Evolutionary conservation across 805 yeast genomes (phyloP).

Genomic region (Jamesozyma lodderae): DNA sequence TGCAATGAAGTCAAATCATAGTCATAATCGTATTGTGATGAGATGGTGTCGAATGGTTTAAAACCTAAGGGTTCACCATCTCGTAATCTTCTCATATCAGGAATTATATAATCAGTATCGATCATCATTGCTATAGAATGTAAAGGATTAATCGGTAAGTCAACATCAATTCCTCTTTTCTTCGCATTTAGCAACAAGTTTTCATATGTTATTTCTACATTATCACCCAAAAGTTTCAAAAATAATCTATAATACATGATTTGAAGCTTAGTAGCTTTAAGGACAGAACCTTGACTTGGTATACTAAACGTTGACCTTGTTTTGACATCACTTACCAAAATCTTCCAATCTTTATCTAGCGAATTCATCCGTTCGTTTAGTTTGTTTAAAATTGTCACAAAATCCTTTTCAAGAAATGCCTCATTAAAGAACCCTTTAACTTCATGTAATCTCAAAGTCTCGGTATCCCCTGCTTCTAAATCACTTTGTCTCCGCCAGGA

Average conservation of each 20-base stretch:
- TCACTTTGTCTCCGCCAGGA: conserved; percentile 11
- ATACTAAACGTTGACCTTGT: conserved; percentile 39
- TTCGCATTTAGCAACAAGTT: conserved; percentile 39
- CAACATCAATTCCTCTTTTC: conserved; percentile 41
- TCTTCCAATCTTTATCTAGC: conserved; percentile 8
- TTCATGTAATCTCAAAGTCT: neutral
- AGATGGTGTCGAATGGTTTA: conserved; percentile 31
- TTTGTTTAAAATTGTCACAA: neutral
- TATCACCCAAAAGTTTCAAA: conserved; percentile 31
- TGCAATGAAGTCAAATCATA: neutral
- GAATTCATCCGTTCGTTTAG: neutral
- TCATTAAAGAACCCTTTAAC: neutral
- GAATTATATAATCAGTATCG: conserved; percentile 31
- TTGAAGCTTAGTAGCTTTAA: conserved; percentile 46
- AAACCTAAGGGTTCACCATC: conserved; percentile 39
- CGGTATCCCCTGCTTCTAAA: neutral
- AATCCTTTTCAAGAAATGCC: neutral
- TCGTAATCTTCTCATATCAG: conserved; percentile 39
- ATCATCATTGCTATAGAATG: conserved; percentile 34
- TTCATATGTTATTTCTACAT: conserved; percentile 30
- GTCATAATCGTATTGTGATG: neutral
- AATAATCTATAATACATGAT: conserved; percentile 50
- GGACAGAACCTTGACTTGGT: conserved; percentile 44
- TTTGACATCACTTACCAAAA: conserved; percentile 49
- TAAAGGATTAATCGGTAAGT: conserved; percentile 38